Evolutionary conservation across 345 rosid genomes (phyloP).

Genomic region (Populus simonii): DNA sequence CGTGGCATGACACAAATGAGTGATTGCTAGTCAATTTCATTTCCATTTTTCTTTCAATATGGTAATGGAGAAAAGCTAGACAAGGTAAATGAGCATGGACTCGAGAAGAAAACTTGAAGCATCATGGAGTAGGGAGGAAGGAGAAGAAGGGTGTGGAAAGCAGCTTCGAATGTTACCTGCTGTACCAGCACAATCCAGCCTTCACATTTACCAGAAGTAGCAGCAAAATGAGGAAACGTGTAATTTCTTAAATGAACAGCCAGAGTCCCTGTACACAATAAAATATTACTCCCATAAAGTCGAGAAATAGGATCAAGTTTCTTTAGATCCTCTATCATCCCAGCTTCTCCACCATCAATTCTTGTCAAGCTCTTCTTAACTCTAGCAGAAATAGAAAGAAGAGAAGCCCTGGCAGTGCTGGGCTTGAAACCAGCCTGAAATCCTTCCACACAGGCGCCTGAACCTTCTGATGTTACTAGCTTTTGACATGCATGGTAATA

Average conservation of each 20-base stretch:
- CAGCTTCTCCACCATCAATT: conserved; percentile 83
- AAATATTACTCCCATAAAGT: conserved; percentile 76
- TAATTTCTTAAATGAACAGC: conserved; percentile 71
- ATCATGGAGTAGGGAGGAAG: background rate
- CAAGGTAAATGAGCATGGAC: conserved; percentile 6
- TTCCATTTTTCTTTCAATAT: background rate
- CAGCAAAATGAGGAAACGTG: conserved; percentile 81
- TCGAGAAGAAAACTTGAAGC: conserved; percentile 2
- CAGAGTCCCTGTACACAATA: conserved; percentile 56
- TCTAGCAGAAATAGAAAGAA: conserved; percentile 76
- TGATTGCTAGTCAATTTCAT: background rate
- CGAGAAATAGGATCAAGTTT: conserved; percentile 91
- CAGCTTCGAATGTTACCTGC: conserved; percentile 54
- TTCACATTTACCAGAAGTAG: conserved; percentile 77
- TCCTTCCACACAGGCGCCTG: conserved; percentile 76
- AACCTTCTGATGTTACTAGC: conserved; percentile 64
- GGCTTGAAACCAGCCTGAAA: conserved; percentile 91
- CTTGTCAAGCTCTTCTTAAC: conserved; percentile 67
- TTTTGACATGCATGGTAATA: conserved; percentile 87
- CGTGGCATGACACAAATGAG: background rate
- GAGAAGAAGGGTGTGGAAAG: conserved; percentile 4
- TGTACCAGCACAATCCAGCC: conserved; percentile 86
- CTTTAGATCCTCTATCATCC: conserved; percentile 75
- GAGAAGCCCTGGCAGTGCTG: conserved; percentile 67
- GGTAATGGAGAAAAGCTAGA: conserved; percentile 6